phyloP scores from a whole-genome alignment of 768 basidiomycete genomes.

The Phylloporus sp. region DNA sequence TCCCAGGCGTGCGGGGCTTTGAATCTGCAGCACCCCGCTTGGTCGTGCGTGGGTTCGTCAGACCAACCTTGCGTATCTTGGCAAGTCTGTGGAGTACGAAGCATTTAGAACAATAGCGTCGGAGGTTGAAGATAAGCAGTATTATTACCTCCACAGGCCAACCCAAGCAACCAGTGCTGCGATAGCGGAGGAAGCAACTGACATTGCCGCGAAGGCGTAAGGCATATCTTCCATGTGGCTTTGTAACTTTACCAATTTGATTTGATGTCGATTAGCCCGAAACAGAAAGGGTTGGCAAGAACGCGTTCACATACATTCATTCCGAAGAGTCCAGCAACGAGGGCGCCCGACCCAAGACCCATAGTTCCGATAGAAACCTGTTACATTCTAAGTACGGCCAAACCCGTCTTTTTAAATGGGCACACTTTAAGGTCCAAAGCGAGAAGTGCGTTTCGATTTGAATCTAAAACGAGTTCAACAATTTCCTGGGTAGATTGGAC shows the following conservation, averaged over 20 bases:
- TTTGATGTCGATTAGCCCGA: conserved; percentile 19
- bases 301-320: conserved; percentile 78
- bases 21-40: conserved; percentile 10
- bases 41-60: conserved; percentile 29
- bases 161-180: conserved; percentile 59
- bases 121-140: conserved; percentile 12
- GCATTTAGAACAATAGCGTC: conserved; percentile 2
- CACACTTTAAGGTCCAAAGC: conserved; percentile 85
- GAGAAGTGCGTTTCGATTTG: conserved; percentile 89
- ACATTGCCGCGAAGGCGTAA: conserved; percentile 70
- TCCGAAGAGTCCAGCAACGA: conserved; percentile 89
- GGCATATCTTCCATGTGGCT: conserved; percentile 70
- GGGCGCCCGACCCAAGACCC: conserved; percentile 86
- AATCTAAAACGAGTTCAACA: conserved; percentile 92
- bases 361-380: conserved; percentile 93
- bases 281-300: conserved; percentile 15
- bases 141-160: conserved; percentile 58
- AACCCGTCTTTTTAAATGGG: not conserved
- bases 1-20: conserved; percentile 27
- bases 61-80: conserved; percentile 44
- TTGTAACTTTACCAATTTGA: conserved; percentile 50
- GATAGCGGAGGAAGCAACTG: conserved; percentile 52
- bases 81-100: conserved; percentile 32
- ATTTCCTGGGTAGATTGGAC: conserved; percentile 98
- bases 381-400: not conserved